Evolutionary conservation across 495 filamentous ascomycete species (phyloP).

Genomic region (Trichoderma asperelloides): DNA sequence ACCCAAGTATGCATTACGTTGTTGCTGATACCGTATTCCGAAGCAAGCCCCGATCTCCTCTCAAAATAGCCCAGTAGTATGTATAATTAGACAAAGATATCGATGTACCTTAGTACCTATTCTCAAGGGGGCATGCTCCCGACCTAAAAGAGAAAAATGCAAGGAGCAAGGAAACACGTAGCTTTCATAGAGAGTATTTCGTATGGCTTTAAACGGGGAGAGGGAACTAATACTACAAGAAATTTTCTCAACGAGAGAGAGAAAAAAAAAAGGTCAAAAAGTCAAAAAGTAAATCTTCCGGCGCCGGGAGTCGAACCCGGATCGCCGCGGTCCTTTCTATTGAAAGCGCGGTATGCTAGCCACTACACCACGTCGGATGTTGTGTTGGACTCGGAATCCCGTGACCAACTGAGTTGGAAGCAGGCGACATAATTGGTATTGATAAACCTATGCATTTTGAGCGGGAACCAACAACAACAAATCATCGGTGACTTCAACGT

Average conservation of each 20-base stretch:
- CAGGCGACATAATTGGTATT: neutral
- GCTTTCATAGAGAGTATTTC: no score
- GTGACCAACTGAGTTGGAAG: neutral
- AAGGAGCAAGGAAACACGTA: no score
- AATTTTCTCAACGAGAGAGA: neutral
- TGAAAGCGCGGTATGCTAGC: slow-evolving; percentile 7
- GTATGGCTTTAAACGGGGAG: no score
- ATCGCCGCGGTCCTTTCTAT: neutral
- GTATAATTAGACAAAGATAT: no score
- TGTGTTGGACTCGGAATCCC: neutral
- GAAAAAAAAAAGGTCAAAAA: neutral
- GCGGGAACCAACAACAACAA: neutral
- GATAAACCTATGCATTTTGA: neutral
- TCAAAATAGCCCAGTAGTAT: no score
- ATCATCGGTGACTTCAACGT: no score
- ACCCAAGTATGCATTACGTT: no score
- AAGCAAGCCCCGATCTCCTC: no score
- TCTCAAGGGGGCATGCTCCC: no score
- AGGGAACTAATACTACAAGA: no score
- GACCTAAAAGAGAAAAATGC: neutral
- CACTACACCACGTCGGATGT: slow-evolving; percentile 7
- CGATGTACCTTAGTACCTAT: no score
- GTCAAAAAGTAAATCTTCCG: neutral
- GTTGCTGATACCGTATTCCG: no score
- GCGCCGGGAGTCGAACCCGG: slow-evolving; percentile 7